phyloP scores from a whole-genome alignment of 768 basidiomycete genomes.

The Cyclocybe cylindracea region DNA sequence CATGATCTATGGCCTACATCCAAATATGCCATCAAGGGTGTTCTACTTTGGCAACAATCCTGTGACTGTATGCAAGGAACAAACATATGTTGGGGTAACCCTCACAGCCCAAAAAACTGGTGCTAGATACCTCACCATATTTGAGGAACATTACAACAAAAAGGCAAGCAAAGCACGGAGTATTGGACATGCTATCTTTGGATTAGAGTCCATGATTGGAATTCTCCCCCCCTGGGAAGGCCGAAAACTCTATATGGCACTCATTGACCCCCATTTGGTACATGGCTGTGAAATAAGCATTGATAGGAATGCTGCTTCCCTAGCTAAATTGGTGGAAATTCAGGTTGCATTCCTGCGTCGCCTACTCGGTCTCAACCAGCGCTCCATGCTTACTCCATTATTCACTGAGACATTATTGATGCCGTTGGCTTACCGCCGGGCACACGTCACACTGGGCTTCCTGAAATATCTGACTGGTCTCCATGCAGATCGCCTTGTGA shows the following conservation, averaged over 20 bases:
- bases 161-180: no score
- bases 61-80: conserved; percentile 14
- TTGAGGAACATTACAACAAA: conserved; percentile 11
- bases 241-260: no score
- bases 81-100: conserved; percentile 15
- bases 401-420: no score
- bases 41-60: conserved; percentile 13
- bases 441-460: no score
- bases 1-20: conserved; percentile 21
- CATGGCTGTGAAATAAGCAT: conserved; percentile 21
- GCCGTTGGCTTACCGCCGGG: no score
- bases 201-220: conserved; percentile 15
- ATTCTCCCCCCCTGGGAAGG: conserved; percentile 13
- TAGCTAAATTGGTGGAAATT: no score
- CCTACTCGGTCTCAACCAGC: no score
- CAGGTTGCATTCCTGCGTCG: no score
- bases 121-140: conserved; percentile 4
- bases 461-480: no score
- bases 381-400: no score
- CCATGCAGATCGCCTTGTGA: no score
- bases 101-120: conserved; percentile 20
- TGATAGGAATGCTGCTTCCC: no score
- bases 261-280: conserved; percentile 22
- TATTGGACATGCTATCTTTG: conserved; percentile 15
- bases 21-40: conserved; percentile 15